phyloP scores from a whole-genome alignment of 768 basidiomycete species.

The Pholiota molesta region DNA sequence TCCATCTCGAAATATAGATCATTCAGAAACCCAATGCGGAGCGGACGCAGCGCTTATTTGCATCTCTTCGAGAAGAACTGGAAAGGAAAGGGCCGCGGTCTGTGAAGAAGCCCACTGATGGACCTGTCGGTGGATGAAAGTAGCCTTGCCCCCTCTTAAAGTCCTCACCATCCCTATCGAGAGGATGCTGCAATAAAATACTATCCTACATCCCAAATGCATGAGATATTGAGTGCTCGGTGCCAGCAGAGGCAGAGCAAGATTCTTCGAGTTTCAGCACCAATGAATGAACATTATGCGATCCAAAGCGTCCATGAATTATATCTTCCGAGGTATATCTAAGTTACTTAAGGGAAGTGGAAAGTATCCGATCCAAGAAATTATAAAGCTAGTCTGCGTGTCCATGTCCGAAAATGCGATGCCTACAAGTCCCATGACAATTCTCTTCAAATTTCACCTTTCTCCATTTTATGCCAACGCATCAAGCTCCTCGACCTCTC shows the following conservation, averaged over 20 bases:
- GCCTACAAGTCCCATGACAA: slow-evolving; percentile 10
- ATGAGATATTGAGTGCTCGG: too few species aligned
- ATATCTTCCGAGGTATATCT: slow-evolving; percentile 5
- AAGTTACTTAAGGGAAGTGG: slow-evolving; percentile 8
- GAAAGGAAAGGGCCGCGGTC: slow-evolving; percentile 65
- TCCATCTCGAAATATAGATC: slow-evolving; percentile 25
- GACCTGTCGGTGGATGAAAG: slow-evolving; percentile 30
- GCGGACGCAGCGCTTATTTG: slow-evolving; percentile 78
- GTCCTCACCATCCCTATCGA: slow-evolving; percentile 9
- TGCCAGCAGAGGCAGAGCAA: too few species aligned
- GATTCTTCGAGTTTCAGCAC: not conserved
- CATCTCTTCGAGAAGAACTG: slow-evolving; percentile 80
- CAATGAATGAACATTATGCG: not conserved
- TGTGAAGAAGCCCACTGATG: slow-evolving; percentile 46
- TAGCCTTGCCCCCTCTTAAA: slow-evolving; percentile 1
- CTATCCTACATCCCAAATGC: not conserved
- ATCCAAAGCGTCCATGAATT: slow-evolving; percentile 15
- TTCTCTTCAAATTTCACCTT: slow-evolving; percentile 2
- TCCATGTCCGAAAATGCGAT: slow-evolving; percentile 17
- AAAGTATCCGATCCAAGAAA: slow-evolving; percentile 13
- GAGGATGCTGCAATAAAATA: slow-evolving; percentile 10
- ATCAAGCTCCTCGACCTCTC: slow-evolving; percentile 70
- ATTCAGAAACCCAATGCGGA: slow-evolving; percentile 77
- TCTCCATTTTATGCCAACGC: slow-evolving; percentile 48
- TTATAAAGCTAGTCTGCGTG: slow-evolving; percentile 7